Conservation (phyloP, 1,284 basidiomycete species). For the Ceratobasidium theobromae region DNA sequence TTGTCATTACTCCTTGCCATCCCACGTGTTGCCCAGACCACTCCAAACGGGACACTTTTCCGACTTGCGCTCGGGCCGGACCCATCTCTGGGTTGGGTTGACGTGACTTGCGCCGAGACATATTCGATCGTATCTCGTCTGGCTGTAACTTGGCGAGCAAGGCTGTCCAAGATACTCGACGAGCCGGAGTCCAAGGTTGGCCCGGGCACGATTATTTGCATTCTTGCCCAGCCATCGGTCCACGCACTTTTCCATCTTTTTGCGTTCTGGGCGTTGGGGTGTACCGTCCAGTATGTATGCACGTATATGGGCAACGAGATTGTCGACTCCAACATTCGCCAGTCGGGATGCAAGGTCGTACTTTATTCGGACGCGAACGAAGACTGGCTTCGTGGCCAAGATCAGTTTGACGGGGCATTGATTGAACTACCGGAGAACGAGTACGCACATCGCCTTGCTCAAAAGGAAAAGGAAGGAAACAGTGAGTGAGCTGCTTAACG, state of each 20-base stretch:
- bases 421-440: not conserved
- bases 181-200: not conserved
- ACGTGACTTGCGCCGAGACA: not conserved
- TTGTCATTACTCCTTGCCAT: constrained; percentile 1
- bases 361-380: not conserved
- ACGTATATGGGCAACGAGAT: not conserved
- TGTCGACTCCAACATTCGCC: not conserved
- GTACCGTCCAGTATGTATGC: not conserved
- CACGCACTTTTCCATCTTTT: constrained; percentile 5
- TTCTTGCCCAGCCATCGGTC: not conserved
- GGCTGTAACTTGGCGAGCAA: not conserved
- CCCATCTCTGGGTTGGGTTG: not conserved
- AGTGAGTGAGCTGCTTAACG: not conserved
- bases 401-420: not conserved
- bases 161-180: not conserved
- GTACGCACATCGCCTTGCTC: not conserved
- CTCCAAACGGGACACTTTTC: not conserved
- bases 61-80: not conserved
- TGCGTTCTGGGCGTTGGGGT: constrained; percentile 10
- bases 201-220: constrained; percentile 8
- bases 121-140: not conserved
- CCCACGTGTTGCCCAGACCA: not conserved
- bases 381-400: not conserved
- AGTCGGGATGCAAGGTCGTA: constrained; percentile 6
- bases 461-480: not conserved